Evolutionary conservation across 2,329 filamentous ascomycete genomes (phyloP).

Genomic region (Tolypocladium tropicale): DNA sequence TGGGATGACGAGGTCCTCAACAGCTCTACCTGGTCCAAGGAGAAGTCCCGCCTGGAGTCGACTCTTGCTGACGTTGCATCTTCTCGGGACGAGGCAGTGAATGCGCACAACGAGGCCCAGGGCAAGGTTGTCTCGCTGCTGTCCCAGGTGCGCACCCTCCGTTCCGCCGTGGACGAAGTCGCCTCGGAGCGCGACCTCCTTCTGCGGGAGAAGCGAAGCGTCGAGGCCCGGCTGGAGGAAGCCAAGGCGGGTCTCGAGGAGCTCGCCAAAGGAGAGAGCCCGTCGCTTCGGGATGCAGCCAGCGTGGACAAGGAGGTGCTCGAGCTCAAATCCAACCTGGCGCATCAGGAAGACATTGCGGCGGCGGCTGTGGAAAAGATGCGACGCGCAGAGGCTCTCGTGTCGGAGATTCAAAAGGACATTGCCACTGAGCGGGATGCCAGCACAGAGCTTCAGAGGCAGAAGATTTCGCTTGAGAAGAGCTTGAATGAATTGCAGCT

Average conservation of each 20-base stretch:
- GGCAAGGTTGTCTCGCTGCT: slow-evolving; percentile 83
- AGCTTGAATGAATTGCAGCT: slow-evolving; percentile 83
- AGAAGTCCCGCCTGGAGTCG: slow-evolving; percentile 85
- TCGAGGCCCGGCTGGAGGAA: slow-evolving; percentile 78
- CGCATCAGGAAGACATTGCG: slow-evolving; percentile 88
- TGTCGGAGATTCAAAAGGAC: slow-evolving; percentile 86
- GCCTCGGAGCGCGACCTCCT: slow-evolving; percentile 76
- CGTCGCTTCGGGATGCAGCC: slow-evolving; percentile 81
- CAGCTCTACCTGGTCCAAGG: slow-evolving; percentile 96
- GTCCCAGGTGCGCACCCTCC: slow-evolving; percentile 77
- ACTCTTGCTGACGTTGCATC: slow-evolving; percentile 80
- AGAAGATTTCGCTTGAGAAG: slow-evolving; percentile 86
- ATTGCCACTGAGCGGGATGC: slow-evolving; percentile 76
- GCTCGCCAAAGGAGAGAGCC: slow-evolving; percentile 73
- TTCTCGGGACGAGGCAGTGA: slow-evolving; percentile 87
- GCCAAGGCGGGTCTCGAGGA: slow-evolving; percentile 84
- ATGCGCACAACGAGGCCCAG: slow-evolving; percentile 90
- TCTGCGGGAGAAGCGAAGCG: slow-evolving; percentile 77
- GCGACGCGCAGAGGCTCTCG: slow-evolving; percentile 81
- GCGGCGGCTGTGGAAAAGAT: slow-evolving; percentile 93
- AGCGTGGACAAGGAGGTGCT: slow-evolving; percentile 81
- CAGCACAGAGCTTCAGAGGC: slow-evolving; percentile 72
- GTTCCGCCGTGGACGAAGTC: slow-evolving; percentile 77
- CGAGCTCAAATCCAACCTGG: slow-evolving; percentile 77
- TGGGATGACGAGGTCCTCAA: slow-evolving; percentile 98